Percentiles rank a stretch among this genome's conserved stretches.
Conservation (phyloP, 1,139 yeast species). For the Candida smagusa region DNA sequence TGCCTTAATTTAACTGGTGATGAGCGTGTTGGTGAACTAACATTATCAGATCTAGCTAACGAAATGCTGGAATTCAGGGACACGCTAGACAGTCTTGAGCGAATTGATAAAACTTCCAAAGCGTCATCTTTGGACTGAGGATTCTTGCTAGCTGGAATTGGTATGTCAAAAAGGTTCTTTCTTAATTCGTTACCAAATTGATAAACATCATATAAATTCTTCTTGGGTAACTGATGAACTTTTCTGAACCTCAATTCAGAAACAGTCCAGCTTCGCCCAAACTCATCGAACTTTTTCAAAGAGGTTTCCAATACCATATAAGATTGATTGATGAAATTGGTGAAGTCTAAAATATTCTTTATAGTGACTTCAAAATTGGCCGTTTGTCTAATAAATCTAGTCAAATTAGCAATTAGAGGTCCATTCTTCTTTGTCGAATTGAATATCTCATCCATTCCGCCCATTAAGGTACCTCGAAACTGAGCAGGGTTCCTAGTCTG, state of each 20-base stretch:
- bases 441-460: conserved; percentile 41
- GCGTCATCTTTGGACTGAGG: conserved; percentile 1
- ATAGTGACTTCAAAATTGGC: conserved; percentile 33
- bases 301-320: conserved; percentile 20
- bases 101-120: conserved; percentile 12
- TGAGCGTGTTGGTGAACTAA: conserved; percentile 15
- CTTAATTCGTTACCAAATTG: conserved; percentile 11
- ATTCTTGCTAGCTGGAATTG: conserved; percentile 3
- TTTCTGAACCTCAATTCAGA: conserved; percentile 38
- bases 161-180: conserved; percentile 6
- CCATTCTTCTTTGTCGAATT: conserved; percentile 50
- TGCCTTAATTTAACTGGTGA: conserved; percentile 25
- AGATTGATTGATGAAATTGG: conserved; percentile 31
- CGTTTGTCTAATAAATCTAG: conserved; percentile 48
- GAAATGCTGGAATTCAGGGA: conserved; percentile 13
- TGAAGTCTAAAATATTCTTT: conserved; percentile 38
- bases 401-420: conserved; percentile 47
- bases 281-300: conserved; percentile 28
- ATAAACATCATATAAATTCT: conserved; percentile 19
- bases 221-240: conserved; percentile 29
- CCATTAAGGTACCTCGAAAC: conserved; percentile 29
- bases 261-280: conserved; percentile 33
- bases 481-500: conserved; percentile 25
- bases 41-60: conserved; percentile 15
- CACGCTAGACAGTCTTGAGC: conserved; percentile 24